A percentile compares a stretch with the other conserved stretches of the same genome.
Evolutionary conservation across 805 yeast species (phyloP).

Genomic region (Candida khao-thaluensis): DNA sequence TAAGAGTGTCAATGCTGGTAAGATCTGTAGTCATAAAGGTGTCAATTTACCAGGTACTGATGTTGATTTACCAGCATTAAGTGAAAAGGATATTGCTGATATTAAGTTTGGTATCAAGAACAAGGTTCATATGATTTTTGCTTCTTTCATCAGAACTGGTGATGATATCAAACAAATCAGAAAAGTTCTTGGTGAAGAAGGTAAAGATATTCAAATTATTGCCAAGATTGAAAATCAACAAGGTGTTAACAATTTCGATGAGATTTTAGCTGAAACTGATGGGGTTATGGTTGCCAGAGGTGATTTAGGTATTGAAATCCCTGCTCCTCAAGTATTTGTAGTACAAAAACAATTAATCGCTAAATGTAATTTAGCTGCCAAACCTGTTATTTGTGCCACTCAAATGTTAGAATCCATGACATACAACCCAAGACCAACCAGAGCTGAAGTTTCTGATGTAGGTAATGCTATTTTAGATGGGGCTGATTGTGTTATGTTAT

Average conservation of each 20-base stretch:
- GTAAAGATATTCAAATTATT: conserved; percentile 93
- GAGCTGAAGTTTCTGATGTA: conserved; percentile 99
- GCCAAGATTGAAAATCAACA: conserved; percentile 99
- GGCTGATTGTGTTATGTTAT: conserved; percentile 99
- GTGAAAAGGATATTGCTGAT: conserved; percentile 94
- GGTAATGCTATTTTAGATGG: conserved; percentile 99
- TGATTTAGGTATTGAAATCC: conserved; percentile 98
- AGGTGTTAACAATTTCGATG: conserved; percentile 99
- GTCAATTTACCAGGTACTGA: conserved; percentile 99
- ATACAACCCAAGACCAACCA: conserved; percentile 99
- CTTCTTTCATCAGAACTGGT: conserved; percentile 96
- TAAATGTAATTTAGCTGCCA: conserved; percentile 98
- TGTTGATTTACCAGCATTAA: conserved; percentile 96
- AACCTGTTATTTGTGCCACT: conserved; percentile 99
- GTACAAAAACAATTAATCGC: conserved; percentile 99
- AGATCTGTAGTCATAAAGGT: conserved; percentile 96
- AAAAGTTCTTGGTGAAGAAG: conserved; percentile 93
- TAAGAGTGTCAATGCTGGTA: conserved; percentile 89
- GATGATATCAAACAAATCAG: conserved; percentile 88
- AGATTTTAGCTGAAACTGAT: conserved; percentile 88
- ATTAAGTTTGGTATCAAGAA: conserved; percentile 94
- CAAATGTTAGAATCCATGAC: conserved; percentile 99
- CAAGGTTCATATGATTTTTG: conserved; percentile 97
- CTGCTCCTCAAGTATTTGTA: conserved; percentile 97
- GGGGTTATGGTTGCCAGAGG: conserved; percentile 99